phyloP scores from a whole-genome alignment of 2,329 filamentous ascomycete species.

The Xylariaceae sp. region DNA sequence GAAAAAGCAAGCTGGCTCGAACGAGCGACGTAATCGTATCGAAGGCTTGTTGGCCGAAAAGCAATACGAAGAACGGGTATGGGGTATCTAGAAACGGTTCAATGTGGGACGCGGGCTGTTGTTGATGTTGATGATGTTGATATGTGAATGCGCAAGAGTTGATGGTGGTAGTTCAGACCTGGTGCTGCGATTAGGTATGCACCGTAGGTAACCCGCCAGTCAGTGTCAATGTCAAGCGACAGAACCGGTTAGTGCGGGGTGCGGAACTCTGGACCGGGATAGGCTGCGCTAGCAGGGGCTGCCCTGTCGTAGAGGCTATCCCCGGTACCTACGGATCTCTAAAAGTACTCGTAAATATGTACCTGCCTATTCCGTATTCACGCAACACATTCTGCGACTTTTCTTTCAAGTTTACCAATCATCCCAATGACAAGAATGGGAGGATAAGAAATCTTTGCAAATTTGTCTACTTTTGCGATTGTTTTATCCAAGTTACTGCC shows the following conservation, averaged over 20 bases:
- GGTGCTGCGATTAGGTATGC: background rate
- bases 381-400: too few relatives aligned
- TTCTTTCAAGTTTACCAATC: too few relatives aligned
- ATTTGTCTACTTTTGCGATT: too few relatives aligned
- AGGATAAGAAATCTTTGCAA: too few relatives aligned
- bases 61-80: background rate
- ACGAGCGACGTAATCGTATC: background rate
- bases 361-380: too few relatives aligned
- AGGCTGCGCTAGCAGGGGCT: background rate
- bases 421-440: too few relatives aligned
- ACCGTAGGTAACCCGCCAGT: background rate
- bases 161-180: background rate
- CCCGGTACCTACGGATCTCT: too few relatives aligned
- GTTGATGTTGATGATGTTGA: background rate
- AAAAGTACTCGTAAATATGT: too few relatives aligned
- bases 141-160: background rate
- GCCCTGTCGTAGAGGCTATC: background rate
- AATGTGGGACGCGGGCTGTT: background rate
- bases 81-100: background rate
- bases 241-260: slow-evolving; percentile 18
- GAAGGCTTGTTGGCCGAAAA: background rate
- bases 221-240: background rate
- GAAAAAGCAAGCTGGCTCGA: too few relatives aligned
- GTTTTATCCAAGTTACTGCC: too few relatives aligned
- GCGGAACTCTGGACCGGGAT: slow-evolving; percentile 8